Evolutionary conservation across 2,329 filamentous ascomycete genomes (phyloP), one percentile per base, ranked within the genome.

Genomic region (Colletotrichum sp.): DNA sequence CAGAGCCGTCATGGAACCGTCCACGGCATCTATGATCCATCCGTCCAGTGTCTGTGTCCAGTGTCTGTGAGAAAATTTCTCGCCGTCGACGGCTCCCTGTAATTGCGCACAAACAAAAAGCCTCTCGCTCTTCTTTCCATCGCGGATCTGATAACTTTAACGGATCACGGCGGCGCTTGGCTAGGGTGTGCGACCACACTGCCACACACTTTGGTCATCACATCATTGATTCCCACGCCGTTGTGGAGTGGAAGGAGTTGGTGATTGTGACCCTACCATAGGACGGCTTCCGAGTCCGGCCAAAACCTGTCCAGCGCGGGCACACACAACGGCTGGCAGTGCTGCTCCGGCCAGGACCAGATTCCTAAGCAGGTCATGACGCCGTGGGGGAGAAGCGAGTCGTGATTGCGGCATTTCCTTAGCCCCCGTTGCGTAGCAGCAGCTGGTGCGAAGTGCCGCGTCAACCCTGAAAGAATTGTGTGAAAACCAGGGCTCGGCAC

Each of bases 71-170:
- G 27, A 65, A 64, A 52, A 39, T 65, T 73, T 60, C 18, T 39
- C 27, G 43, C 43, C 62, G 32, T 34, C 39, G 8, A 39, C 10
- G 30, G 52, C 34, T 36, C 22, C 18, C 16, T 34, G 27, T 36
- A 22, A 30, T n/a, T 28, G n/a, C 36, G 36, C n/a, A 55, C n/a
- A 73, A n/a, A 48, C 27, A 25, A 65, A 34, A 58, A 36, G 16
- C 69, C 69, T 27, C 39, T 62, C n/a, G 64, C 62, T 52, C 43
- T 52, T 22, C 43, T 52, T 22, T 52, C n/a, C 25, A 28, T 56
- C 69, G 56, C 64, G 70, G 73, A 75, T 75, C 73, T 75, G 73
- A 75, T 75, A 75, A 75, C 70, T 68, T 36, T 68, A 75, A 73
- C 43, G 32, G 30, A 66, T 48, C 56, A 56, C 27, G 12, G n/a